phyloP scores from a whole-genome alignment of 495 filamentous ascomycete species.

The Aspergillus asperescens region DNA sequence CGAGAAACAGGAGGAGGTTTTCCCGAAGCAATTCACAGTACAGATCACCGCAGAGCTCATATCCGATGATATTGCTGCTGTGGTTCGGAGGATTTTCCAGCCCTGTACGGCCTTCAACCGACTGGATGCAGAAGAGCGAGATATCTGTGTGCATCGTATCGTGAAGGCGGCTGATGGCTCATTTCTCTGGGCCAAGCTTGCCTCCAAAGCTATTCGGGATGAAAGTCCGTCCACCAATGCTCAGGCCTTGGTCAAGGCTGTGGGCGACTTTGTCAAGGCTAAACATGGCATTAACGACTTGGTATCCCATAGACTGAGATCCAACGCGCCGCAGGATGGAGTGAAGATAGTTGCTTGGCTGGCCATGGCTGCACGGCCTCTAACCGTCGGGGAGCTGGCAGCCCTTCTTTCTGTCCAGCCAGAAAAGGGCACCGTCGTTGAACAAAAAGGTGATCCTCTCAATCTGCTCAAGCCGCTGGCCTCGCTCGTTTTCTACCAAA shows the following conservation, averaged over 20 bases:
- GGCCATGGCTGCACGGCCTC: slow-evolving; percentile 30
- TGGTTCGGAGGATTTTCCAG: slow-evolving; percentile 16
- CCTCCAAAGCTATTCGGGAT: slow-evolving; percentile 23
- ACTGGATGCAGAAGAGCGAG: slow-evolving; percentile 15
- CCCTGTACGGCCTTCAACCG: slow-evolving; percentile 1
- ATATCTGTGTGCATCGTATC: slow-evolving; percentile 31
- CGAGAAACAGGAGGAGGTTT: slow-evolving; percentile 17
- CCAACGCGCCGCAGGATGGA: slow-evolving; percentile 24
- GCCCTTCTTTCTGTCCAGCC: slow-evolving; percentile 26
- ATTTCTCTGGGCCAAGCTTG: slow-evolving; percentile 39
- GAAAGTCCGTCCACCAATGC: slow-evolving; percentile 16
- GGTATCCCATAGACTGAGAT: slow-evolving; percentile 21
- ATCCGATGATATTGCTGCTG: slow-evolving; percentile 23
- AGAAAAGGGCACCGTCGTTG: slow-evolving; percentile 26
- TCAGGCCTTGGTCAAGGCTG: slow-evolving; percentile 23
- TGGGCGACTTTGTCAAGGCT: slow-evolving; percentile 21
- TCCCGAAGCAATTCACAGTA: slow-evolving; percentile 4
- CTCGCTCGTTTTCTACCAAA: slow-evolving; percentile 30
- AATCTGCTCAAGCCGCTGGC: slow-evolving; percentile 23
- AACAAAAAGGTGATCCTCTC: slow-evolving; percentile 20
- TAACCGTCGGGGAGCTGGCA: slow-evolving; percentile 25
- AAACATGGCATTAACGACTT: slow-evolving; percentile 28
- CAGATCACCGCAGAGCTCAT: slow-evolving; percentile 20
- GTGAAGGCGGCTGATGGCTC: slow-evolving; percentile 32
- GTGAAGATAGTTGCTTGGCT: slow-evolving; percentile 30